Percentiles rank a stretch among this genome's conserved stretches.
Evolutionary conservation across 345 rosid species (phyloP).

Genomic region (Schrenkiella parvula): DNA sequence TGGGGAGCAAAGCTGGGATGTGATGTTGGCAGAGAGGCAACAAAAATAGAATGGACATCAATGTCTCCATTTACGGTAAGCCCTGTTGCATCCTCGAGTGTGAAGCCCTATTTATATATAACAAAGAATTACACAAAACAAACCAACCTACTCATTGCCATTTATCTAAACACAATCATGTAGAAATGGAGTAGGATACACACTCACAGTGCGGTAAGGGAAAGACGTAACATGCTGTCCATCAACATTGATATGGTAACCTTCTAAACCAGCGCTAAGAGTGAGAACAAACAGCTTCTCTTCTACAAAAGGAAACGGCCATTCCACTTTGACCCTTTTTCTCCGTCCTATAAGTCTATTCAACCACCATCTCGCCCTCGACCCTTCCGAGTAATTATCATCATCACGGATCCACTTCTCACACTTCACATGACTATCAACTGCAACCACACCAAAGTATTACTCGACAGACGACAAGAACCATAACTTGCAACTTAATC

Average conservation of each 20-base stretch:
- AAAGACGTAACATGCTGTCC: constrained; percentile 92
- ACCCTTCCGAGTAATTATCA: constrained; percentile 54
- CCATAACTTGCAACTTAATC: not conserved
- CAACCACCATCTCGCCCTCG: constrained; percentile 89
- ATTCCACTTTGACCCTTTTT: constrained; percentile 64
- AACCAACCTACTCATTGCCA: not conserved
- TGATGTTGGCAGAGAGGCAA: constrained; percentile 74
- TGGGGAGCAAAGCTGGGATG: constrained; percentile 90
- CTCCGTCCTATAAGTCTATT: constrained; percentile 66
- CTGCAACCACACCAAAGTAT: constrained; percentile 44
- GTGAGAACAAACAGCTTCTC: constrained; percentile 82
- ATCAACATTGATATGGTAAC: constrained; percentile 79
- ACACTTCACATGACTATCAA: constrained; percentile 84
- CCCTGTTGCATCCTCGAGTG: constrained; percentile 97
- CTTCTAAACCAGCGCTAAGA: constrained; percentile 88
- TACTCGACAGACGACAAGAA: not conserved
- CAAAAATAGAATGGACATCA: constrained; percentile 74
- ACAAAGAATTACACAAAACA: not conserved
- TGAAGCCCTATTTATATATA: constrained; percentile 54
- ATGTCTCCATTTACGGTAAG: constrained; percentile 71
- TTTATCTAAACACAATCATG: constrained; percentile 2
- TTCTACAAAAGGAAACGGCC: constrained; percentile 89
- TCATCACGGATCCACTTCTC: constrained; percentile 96
- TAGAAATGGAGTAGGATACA: not conserved
- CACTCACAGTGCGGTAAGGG: constrained; percentile 89